Percentiles rank a stretch among this genome's conserved stretches.
Conservation (phyloP, 306 rosid genomes). For the Ormosia emarginata region DNA sequence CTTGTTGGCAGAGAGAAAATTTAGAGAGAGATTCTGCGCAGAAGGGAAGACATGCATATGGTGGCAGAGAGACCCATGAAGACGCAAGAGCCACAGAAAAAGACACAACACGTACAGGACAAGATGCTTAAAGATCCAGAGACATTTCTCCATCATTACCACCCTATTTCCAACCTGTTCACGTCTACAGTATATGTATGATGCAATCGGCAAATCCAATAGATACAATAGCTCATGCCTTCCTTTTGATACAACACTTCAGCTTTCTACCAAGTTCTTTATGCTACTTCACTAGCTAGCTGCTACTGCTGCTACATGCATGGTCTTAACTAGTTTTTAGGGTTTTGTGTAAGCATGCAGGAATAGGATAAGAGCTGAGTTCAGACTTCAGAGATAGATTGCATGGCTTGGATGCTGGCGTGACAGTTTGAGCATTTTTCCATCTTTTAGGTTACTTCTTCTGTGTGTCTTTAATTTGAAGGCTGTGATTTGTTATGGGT, state of each 20-base stretch:
- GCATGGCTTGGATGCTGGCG: slow-evolving; percentile 28
- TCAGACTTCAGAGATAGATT: slow-evolving; percentile 28
- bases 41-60: slow-evolving; percentile 31
- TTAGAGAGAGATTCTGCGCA: slow-evolving; percentile 54
- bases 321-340: slow-evolving; percentile 2
- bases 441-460: slow-evolving; percentile 31
- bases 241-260: neutral
- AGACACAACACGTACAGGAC: slow-evolving; percentile 45
- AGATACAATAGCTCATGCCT: neutral
- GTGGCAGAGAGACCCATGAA: slow-evolving; percentile 35
- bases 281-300: slow-evolving; percentile 1
- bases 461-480: slow-evolving; percentile 27
- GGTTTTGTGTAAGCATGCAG: neutral
- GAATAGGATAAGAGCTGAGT: slow-evolving; percentile 33
- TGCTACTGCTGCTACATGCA: neutral
- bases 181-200: neutral
- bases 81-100: slow-evolving; percentile 28
- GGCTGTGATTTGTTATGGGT: slow-evolving; percentile 22
- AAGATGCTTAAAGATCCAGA: slow-evolving; percentile 48
- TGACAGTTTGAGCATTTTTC: slow-evolving; percentile 31
- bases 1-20: slow-evolving; percentile 41
- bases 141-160: slow-evolving; percentile 53
- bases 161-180: slow-evolving; percentile 22
- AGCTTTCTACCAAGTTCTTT: slow-evolving; percentile 1
- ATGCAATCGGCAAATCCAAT: slow-evolving; percentile 11